phyloP scores from a whole-genome alignment of 441 rosid genomes.

The Arabidopsis hybrid region DNA sequence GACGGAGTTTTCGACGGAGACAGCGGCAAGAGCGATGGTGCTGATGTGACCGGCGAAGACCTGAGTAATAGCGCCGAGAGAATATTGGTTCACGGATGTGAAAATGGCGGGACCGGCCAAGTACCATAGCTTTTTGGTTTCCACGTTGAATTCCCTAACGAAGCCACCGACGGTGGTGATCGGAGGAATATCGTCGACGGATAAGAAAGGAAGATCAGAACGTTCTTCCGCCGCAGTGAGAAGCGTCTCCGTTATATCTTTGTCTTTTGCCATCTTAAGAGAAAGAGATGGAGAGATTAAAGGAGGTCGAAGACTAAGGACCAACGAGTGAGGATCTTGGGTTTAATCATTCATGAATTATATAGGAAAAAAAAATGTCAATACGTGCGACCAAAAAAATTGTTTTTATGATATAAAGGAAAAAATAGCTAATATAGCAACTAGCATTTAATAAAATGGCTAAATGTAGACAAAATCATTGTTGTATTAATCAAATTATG shows the following conservation, averaged over 20 bases:
- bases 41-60: conserved; percentile 60
- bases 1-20: conserved; percentile 63
- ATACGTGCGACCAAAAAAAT: background rate
- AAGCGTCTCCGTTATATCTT: conserved; percentile 52
- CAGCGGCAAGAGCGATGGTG: conserved; percentile 59
- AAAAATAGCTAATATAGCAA: background rate
- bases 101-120: conserved; percentile 63
- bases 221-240: conserved; percentile 23
- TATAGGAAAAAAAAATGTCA: conserved; percentile 4
- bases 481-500: background rate
- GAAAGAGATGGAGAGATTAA: conserved; percentile 29
- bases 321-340: conserved; percentile 26
- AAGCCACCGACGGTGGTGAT: conserved; percentile 52
- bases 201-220: conserved; percentile 22
- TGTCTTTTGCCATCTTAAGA: conserved; percentile 49
- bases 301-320: conserved; percentile 12
- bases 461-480: background rate
- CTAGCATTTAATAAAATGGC: background rate
- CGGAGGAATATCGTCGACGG: conserved; percentile 51
- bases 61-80: conserved; percentile 63
- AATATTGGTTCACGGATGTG: conserved; percentile 53
- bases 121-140: conserved; percentile 56
- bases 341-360: conserved; percentile 6
- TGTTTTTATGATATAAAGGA: no score
- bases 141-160: conserved; percentile 46